Percentiles rank a stretch among this genome's conserved stretches.
These are phyloP conservation scores for Ilex asprella DNA, from an alignment of 257 asterid genomes.

Conservation along the genomic window DNA sequence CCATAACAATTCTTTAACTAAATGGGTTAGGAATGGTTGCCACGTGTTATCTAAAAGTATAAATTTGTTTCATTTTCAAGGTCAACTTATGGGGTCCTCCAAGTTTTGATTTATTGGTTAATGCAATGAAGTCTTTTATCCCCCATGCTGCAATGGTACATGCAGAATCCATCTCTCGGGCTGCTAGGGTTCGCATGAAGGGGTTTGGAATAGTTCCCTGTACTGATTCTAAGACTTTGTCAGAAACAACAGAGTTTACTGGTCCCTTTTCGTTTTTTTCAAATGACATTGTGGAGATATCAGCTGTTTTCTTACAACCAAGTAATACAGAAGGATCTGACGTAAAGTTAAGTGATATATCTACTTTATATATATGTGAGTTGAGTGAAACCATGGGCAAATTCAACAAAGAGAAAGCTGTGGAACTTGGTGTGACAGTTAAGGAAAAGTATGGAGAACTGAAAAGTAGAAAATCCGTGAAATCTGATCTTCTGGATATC, in stretches of 20 bases:
- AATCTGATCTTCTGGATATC: conserved; percentile 61
- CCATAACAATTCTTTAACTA: background rate
- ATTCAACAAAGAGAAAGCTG: conserved; percentile 74
- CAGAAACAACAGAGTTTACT: conserved; percentile 18
- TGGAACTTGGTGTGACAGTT: conserved; percentile 68
- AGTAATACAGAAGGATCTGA: conserved; percentile 20
- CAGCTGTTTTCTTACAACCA: conserved; percentile 75
- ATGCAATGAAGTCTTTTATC: conserved; percentile 85
- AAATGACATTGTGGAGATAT: conserved; percentile 83
- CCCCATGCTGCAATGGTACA: conserved; percentile 25
- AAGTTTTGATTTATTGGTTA: conserved; percentile 68
- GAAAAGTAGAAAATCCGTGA: conserved; percentile 72
- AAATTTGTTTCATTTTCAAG: conserved; percentile 28
- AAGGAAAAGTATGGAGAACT: conserved; percentile 84
- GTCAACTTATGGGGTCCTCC: conserved; percentile 96
- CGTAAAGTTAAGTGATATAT: conserved; percentile 62
- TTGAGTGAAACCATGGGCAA: conserved; percentile 85
- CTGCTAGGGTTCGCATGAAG: conserved; percentile 83
- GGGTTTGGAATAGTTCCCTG: conserved; percentile 64
- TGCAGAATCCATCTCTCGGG: conserved; percentile 1
- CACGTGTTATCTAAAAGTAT: background rate
- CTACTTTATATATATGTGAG: conserved; percentile 84
- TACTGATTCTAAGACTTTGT: conserved; percentile 29
- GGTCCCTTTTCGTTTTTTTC: conserved; percentile 59
- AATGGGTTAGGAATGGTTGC: no score